Conservation (phyloP, 805 yeast genomes). For the Ogataea pilisensis region DNA sequence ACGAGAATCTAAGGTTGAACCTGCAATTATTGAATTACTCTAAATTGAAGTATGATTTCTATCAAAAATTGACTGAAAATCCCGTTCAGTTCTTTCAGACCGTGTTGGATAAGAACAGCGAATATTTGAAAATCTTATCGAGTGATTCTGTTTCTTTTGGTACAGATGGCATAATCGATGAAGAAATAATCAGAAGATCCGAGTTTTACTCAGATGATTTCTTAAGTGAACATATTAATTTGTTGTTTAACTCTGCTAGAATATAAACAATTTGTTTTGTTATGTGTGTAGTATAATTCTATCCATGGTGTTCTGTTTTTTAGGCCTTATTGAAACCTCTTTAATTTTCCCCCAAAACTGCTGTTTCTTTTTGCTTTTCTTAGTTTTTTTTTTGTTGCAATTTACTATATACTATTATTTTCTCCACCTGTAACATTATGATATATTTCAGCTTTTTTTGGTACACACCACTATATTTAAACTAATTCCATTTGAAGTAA, state of each 20-base stretch:
- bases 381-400: no score
- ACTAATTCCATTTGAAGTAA: no score
- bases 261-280: no score
- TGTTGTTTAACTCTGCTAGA: slow-evolving; percentile 59
- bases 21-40: slow-evolving; percentile 51
- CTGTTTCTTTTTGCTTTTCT: no score
- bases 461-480: no score
- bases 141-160: slow-evolving; percentile 55
- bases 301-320: no score
- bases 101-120: slow-evolving; percentile 77
- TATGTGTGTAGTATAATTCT: no score
- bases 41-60: slow-evolving; percentile 71
- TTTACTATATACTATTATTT: no score
- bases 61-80: slow-evolving; percentile 63
- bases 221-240: slow-evolving; percentile 72
- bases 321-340: no score
- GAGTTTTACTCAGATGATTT: slow-evolving; percentile 77
- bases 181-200: slow-evolving; percentile 54
- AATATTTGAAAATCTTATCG: slow-evolving; percentile 77
- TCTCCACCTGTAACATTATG: no score
- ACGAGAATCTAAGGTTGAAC: slow-evolving; percentile 40
- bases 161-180: slow-evolving; percentile 21
- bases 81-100: slow-evolving; percentile 72
- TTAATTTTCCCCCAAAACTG: no score
- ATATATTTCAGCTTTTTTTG: no score